Percentiles rank a stretch among this genome's conserved stretches.
These are phyloP conservation scores for Albizia julibrissin DNA, from an alignment of 306 rosid species.

Conservation along the genomic window DNA sequence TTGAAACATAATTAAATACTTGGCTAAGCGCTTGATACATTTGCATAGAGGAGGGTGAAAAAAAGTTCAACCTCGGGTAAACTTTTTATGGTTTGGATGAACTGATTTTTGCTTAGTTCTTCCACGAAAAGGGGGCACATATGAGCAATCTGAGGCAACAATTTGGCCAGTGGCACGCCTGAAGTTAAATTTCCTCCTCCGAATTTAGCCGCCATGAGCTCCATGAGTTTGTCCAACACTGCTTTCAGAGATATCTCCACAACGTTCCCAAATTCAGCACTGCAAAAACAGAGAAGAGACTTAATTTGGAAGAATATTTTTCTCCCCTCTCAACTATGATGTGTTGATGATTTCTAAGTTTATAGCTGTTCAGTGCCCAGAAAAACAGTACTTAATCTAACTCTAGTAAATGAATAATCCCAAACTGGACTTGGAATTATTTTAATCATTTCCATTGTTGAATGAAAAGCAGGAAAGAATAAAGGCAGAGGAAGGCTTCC, in stretches of 20 bases:
- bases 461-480: not conserved
- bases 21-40: conserved; percentile 49
- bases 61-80: conserved; percentile 80
- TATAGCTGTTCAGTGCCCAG: not conserved
- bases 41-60: conserved; percentile 84
- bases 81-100: conserved; percentile 58
- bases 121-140: conserved; percentile 74
- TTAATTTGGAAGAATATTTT: conserved; percentile 9
- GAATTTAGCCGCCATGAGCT: conserved; percentile 55
- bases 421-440: not conserved
- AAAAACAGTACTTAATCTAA: not conserved
- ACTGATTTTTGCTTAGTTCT: conserved; percentile 69
- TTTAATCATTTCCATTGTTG: not conserved
- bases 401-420: not conserved
- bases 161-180: conserved; percentile 72
- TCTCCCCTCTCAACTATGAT: not conserved
- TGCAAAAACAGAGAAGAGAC: conserved; percentile 35
- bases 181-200: conserved; percentile 56
- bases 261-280: conserved; percentile 70
- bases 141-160: conserved; percentile 74
- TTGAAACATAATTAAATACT: conserved; percentile 41
- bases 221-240: conserved; percentile 58
- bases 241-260: conserved; percentile 63
- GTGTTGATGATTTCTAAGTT: not conserved
- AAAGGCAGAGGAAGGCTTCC: not conserved